Evolutionary conservation across 495 filamentous ascomycete genomes (phyloP).

Genomic region (Xylaria acuta): DNA sequence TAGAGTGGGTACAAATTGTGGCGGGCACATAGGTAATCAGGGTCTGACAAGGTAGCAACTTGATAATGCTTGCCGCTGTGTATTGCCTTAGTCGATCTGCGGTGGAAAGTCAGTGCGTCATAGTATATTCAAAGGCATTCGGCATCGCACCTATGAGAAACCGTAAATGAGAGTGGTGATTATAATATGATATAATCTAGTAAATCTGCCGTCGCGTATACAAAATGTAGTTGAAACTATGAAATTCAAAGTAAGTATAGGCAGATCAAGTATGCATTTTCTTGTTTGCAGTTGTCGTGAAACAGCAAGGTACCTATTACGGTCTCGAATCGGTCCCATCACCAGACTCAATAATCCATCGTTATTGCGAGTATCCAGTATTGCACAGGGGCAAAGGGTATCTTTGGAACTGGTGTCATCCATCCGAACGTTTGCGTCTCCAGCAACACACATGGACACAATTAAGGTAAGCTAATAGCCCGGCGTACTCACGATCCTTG

Average conservation of each 20-base stretch:
- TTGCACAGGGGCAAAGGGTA: neutral
- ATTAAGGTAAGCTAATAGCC: slow-evolving; percentile 5
- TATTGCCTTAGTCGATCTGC: slow-evolving; percentile 1
- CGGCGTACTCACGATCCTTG: slow-evolving; percentile 12
- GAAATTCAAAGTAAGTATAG: too few relatives aligned
- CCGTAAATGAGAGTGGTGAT: neutral
- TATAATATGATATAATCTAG: slow-evolving; percentile 11
- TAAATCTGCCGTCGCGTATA: neutral
- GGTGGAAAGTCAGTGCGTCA: slow-evolving; percentile 18
- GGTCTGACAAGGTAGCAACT: neutral
- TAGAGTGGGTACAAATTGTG: neutral
- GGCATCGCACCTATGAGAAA: neutral
- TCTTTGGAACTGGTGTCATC: neutral
- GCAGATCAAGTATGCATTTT: neutral
- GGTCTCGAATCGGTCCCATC: neutral
- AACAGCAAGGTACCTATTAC: neutral
- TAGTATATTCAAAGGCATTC: slow-evolving; percentile 11
- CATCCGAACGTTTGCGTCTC: slow-evolving; percentile 14
- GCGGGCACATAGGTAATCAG: neutral
- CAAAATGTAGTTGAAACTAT: neutral
- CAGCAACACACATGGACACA: slow-evolving; percentile 7
- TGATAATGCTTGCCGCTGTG: neutral
- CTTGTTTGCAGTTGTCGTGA: neutral
- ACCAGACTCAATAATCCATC: neutral
- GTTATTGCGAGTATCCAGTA: neutral